phyloP scores from a whole-genome alignment of 2,329 filamentous ascomycete genomes.

The Ophiocordyceps sinensis region DNA sequence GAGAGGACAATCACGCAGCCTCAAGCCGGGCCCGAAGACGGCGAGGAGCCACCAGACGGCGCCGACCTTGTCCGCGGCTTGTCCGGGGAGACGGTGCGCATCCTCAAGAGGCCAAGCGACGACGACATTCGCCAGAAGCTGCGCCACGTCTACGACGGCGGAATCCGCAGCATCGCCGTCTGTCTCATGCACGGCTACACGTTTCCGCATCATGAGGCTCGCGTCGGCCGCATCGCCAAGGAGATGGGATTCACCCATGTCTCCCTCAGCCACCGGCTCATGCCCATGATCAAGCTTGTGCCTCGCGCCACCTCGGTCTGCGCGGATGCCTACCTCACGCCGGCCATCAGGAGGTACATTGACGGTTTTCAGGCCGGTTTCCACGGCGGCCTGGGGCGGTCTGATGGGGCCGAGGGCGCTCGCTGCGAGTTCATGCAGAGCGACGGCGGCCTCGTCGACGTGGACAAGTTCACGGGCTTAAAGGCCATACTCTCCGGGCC shows the following conservation, averaged over 20 bases:
- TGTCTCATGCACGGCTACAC: slow-evolving; percentile 61
- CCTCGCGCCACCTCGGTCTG: slow-evolving; percentile 26
- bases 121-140: slow-evolving; percentile 39
- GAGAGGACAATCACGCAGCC: slow-evolving; percentile 21
- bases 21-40: slow-evolving; percentile 12
- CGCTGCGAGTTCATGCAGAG: slow-evolving; percentile 64
- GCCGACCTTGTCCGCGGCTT: slow-evolving; percentile 51
- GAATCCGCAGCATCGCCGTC: slow-evolving; percentile 37
- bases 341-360: slow-evolving; percentile 20
- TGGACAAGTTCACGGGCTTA: slow-evolving; percentile 51
- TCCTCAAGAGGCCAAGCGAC: slow-evolving; percentile 45
- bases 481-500: slow-evolving; percentile 59
- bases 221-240: slow-evolving; percentile 18
- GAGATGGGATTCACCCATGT: slow-evolving; percentile 26
- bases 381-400: slow-evolving; percentile 32
- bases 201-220: slow-evolving; percentile 39
- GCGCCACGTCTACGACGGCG: slow-evolving; percentile 43
- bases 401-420: slow-evolving; percentile 32
- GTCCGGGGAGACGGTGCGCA: slow-evolving; percentile 53
- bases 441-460: slow-evolving; percentile 34
- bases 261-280: slow-evolving; percentile 20
- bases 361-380: slow-evolving; percentile 21
- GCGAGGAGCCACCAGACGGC: slow-evolving; percentile 4
- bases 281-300: slow-evolving; percentile 30
- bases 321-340: slow-evolving; percentile 29